Conservation (phyloP, 163 green algal genomes). For the Chloromonas sp. region DNA sequence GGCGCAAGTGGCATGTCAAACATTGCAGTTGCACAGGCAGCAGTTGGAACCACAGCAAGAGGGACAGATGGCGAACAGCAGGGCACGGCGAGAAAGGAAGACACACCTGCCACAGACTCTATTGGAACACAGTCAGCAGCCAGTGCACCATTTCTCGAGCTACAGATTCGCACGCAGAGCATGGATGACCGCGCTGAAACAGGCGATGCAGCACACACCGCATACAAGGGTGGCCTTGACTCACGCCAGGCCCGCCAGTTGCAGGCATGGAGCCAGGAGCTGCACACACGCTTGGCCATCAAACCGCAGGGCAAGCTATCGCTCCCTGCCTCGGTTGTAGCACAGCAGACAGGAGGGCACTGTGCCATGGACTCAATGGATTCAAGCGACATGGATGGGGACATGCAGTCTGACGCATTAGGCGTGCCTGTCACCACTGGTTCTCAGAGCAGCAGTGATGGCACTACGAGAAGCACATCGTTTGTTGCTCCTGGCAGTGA, state of each 20-base stretch:
- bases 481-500: no score
- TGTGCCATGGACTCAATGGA: no score
- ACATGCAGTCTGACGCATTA: no score
- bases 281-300: constrained; percentile 15
- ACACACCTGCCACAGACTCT: not conserved
- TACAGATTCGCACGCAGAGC: constrained; percentile 56
- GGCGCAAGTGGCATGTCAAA: not conserved
- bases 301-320: constrained; percentile 6
- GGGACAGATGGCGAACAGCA: not conserved
- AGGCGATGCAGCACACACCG: constrained; percentile 63
- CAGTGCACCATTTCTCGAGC: constrained; percentile 39
- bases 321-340: not conserved
- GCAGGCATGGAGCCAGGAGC: constrained; percentile 25
- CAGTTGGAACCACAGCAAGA: not conserved
- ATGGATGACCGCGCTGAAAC: constrained; percentile 72
- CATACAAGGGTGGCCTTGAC: constrained; percentile 77
- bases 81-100: no score
- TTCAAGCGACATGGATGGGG: no score
- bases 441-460: no score
- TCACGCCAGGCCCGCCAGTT: constrained; percentile 43
- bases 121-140: not conserved
- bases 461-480: no score
- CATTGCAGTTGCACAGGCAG: not conserved
- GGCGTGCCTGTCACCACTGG: no score
- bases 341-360: not conserved